Evolutionary conservation across 1,284 basidiomycete species (phyloP), one percentile per base, ranked within the genome.

Genomic region (Meira nashicola): DNA sequence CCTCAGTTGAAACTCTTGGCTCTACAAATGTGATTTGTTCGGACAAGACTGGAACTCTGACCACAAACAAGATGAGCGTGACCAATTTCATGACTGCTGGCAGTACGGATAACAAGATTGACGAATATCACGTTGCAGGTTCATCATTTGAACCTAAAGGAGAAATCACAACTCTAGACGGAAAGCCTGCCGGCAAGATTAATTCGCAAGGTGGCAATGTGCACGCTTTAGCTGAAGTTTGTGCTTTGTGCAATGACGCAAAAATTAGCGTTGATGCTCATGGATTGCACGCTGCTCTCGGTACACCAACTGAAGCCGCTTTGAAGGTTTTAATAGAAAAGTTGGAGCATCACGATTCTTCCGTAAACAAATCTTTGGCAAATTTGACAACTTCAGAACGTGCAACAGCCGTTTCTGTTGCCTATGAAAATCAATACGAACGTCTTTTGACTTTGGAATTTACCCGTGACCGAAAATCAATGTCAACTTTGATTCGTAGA

Each of bases 391-490:
- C 84, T 28, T 79, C 82, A 17, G 80, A 81, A 44, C 89, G 92
- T 57, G 86, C 88, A 51, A 89, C 85, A 66, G 91, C 88, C 40
- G 84, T 97, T 79, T 65, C 62, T 37, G 91, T 89, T 81, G 86
- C 89, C 54, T 84, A 87, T 79, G 87, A 89, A 74, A 89, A 92
- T 67, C 82, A 83, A 51, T 87, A 91, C 72, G 82, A 86, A 17
- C 87, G 92, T 62, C 83, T 95, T 11, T 81, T 94, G 65, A 97
- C 93, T 1, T 93, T 98, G 76, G 94, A 97, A 79, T 98, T 98
- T 80, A 90, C 91, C 28, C 88, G 94, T 39, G 95, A 98, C 80
- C 89, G 94, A 78, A 98, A 97, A 82, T 93, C 92, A 84, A 98
- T 97, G 94, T 96, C 93, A 23, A 92, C 95, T 40, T 85, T 97